These are phyloP conservation scores for Cordyceps pruinosa DNA, from an alignment of 2,329 filamentous ascomycete species.

Conservation along the genomic window DNA sequence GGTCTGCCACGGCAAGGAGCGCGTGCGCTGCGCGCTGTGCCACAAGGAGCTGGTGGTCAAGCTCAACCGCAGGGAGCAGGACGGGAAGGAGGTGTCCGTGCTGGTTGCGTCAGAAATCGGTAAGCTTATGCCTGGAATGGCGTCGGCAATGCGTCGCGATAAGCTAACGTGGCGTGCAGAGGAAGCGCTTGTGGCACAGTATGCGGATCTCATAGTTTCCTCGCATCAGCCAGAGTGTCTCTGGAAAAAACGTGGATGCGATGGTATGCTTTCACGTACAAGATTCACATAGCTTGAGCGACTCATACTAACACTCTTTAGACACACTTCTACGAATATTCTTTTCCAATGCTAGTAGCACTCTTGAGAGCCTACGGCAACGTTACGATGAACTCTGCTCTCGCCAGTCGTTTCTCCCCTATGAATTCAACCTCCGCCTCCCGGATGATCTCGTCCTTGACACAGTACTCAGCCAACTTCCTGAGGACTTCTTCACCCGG, in stretches of 20 bases:
- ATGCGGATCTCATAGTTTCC: constrained; percentile 62
- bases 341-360: constrained; percentile 53
- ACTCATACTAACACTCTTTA: constrained; percentile 21
- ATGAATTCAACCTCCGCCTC: constrained; percentile 54
- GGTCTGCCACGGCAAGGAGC: constrained; percentile 76
- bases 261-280: constrained; percentile 49
- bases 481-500: constrained; percentile 46
- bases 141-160: not conserved
- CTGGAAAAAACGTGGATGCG: constrained; percentile 83
- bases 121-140: constrained; percentile 17
- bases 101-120: constrained; percentile 54
- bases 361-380: constrained; percentile 50
- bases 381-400: constrained; percentile 59
- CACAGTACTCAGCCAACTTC: constrained; percentile 41
- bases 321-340: constrained; percentile 55
- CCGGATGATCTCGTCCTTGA: constrained; percentile 48
- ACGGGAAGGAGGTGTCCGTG: constrained; percentile 48
- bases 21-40: constrained; percentile 79
- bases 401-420: constrained; percentile 51
- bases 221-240: constrained; percentile 77
- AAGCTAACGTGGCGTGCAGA: constrained; percentile 30
- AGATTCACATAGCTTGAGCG: no score
- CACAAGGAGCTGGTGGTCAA: constrained; percentile 78
- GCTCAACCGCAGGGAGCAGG: constrained; percentile 54
- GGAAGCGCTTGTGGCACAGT: constrained; percentile 67